A percentile compares a stretch with the other conserved stretches of the same genome.
Evolutionary conservation across 2,329 filamentous ascomycete species (phyloP).

Genomic region (Stagonosporopsis vannaccii): DNA sequence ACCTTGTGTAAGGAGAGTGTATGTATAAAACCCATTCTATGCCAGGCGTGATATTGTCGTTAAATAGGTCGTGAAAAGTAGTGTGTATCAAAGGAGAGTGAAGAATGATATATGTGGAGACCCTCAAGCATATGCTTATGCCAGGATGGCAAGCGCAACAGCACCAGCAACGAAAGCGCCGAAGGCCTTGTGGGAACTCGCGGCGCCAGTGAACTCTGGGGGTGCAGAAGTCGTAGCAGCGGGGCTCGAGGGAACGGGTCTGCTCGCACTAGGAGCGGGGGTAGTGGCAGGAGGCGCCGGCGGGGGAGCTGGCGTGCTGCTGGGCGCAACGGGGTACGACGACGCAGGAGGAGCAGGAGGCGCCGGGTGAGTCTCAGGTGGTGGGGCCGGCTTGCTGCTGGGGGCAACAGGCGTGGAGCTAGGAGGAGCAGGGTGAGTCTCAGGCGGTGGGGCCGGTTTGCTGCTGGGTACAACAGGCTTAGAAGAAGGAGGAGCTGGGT

Average conservation of each 20-base stretch:
- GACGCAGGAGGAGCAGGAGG: too few relatives aligned
- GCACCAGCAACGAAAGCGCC: slow-evolving; percentile 34
- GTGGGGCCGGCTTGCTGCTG: slow-evolving; percentile 9
- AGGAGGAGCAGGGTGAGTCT: slow-evolving; percentile 3
- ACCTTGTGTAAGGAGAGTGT: slow-evolving; percentile 14
- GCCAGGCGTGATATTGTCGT: slow-evolving; percentile 8
- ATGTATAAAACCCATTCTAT: slow-evolving; percentile 17
- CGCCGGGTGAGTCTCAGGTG: slow-evolving; percentile 6
- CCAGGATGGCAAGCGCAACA: slow-evolving; percentile 29
- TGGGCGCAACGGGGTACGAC: slow-evolving; percentile 7
- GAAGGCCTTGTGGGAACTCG: slow-evolving; percentile 34
- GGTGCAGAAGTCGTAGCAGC: slow-evolving; percentile 19
- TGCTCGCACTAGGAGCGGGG: slow-evolving; percentile 14
- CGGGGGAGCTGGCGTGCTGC: slow-evolving; percentile 6
- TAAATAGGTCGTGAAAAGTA: slow-evolving; percentile 11
- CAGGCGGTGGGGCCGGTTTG: slow-evolving; percentile 16
- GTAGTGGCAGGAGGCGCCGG: slow-evolving; percentile 9
- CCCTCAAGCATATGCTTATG: slow-evolving; percentile 16
- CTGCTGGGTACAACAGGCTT: slow-evolving; percentile 1
- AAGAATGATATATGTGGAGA: slow-evolving; percentile 1
- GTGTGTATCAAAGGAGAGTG: slow-evolving; percentile 16
- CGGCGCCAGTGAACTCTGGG: slow-evolving; percentile 36
- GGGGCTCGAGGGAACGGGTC: slow-evolving; percentile 10
- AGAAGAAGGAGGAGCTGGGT: background rate
- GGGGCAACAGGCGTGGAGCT: slow-evolving; percentile 12